phyloP scores from a whole-genome alignment of 2,329 filamentous ascomycete genomes.

The Paramyrothecium roridum region DNA sequence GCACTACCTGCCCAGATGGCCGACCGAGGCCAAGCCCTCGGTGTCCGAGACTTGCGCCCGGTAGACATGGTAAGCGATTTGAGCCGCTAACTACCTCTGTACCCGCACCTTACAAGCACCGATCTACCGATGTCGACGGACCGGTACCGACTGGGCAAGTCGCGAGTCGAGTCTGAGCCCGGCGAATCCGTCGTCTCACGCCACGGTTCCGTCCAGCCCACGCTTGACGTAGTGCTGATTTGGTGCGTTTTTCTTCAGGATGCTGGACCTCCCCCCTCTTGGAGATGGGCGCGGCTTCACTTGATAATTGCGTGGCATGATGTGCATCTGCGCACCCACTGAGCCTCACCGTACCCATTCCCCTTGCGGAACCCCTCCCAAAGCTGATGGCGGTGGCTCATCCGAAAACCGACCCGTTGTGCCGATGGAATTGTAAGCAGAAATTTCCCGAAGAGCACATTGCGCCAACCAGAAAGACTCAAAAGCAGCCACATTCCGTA shows the following conservation, averaged over 20 bases:
- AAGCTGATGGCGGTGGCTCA: too few relatives aligned
- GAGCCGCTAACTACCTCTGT: neutral
- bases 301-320: too few relatives aligned
- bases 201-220: neutral
- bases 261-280: too few relatives aligned
- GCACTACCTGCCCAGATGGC: neutral
- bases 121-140: neutral
- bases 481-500: too few relatives aligned
- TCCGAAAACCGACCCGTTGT: too few relatives aligned
- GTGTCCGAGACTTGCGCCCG: neutral
- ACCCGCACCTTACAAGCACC: neutral
- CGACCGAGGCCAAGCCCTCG: neutral
- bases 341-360: too few relatives aligned
- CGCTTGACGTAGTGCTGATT: neutral
- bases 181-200: neutral
- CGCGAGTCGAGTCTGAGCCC: neutral
- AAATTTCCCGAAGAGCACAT: too few relatives aligned
- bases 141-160: neutral
- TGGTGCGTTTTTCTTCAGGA: neutral
- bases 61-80: neutral
- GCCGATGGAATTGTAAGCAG: too few relatives aligned
- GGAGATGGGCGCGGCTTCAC: too few relatives aligned
- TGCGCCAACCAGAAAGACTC: too few relatives aligned
- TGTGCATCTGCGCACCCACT: too few relatives aligned
- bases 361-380: too few relatives aligned